These are phyloP conservation scores for Pseudogymnoascus sp. DNA, from an alignment of 2,329 filamentous ascomycete genomes.

Conservation along the genomic window DNA sequence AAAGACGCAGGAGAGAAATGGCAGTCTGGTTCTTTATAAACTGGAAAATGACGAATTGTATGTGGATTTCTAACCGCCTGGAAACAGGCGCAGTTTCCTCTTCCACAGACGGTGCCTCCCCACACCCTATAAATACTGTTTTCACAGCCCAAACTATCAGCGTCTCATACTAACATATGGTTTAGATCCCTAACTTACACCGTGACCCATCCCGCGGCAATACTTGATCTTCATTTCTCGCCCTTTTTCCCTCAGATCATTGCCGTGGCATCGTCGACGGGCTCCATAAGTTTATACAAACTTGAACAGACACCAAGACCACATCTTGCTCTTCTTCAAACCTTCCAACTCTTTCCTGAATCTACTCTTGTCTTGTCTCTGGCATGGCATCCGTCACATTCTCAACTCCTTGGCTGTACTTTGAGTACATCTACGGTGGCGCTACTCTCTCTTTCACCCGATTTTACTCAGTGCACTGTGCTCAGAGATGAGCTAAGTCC, in stretches of 20 bases:
- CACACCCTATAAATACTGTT: background rate
- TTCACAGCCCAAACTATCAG: background rate
- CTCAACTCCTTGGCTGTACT: slow-evolving; percentile 57
- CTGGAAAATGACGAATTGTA: slow-evolving; percentile 49
- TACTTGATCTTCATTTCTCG: slow-evolving; percentile 81
- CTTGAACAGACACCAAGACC: slow-evolving; percentile 29
- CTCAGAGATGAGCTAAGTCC: slow-evolving; percentile 16
- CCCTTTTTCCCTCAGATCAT: slow-evolving; percentile 48
- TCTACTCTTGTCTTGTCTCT: slow-evolving; percentile 63
- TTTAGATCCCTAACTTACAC: slow-evolving; percentile 51
- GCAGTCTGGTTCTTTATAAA: slow-evolving; percentile 62
- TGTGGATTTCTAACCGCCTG: slow-evolving; percentile 27
- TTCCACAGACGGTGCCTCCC: slow-evolving; percentile 1
- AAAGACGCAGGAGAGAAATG: slow-evolving; percentile 57
- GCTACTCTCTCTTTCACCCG: slow-evolving; percentile 34
- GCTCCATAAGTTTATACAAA: slow-evolving; percentile 57
- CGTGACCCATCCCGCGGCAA: slow-evolving; percentile 57
- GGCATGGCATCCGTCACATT: slow-evolving; percentile 57
- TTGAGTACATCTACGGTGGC: slow-evolving; percentile 60
- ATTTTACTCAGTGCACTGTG: slow-evolving; percentile 11
- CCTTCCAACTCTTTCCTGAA: slow-evolving; percentile 44
- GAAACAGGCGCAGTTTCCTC: background rate
- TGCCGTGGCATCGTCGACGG: slow-evolving; percentile 72
- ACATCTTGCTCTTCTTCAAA: slow-evolving; percentile 32
- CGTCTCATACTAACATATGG: background rate